phyloP scores from a whole-genome alignment of 306 rosid genomes.

The Inga oerstediana region DNA sequence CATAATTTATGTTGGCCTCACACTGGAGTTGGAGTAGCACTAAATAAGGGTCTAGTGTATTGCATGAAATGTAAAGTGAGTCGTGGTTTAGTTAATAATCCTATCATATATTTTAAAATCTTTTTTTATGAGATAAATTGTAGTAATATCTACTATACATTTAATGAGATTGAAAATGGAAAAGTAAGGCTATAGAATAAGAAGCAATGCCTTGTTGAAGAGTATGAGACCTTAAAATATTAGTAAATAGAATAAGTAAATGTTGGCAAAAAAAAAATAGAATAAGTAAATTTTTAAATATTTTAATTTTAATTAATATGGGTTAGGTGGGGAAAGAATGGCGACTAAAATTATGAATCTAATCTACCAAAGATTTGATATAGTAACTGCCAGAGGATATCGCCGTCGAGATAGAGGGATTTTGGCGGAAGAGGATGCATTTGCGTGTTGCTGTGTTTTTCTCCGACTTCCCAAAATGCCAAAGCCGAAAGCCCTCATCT shows the following conservation, averaged over 20 bases:
- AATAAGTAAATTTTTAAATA: background rate
- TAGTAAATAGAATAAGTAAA: background rate
- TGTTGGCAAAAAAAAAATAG: no score
- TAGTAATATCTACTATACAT: no score
- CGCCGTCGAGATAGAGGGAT: background rate
- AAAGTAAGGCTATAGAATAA: no score
- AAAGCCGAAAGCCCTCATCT: background rate
- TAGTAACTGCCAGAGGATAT: background rate
- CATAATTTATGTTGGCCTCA: no score
- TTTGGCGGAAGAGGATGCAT: background rate
- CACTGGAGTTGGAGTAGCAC: no score
- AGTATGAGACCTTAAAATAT: background rate
- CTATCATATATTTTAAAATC: no score
- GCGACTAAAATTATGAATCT: background rate
- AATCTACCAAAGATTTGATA: background rate
- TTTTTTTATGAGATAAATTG: no score
- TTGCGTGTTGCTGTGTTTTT: background rate
- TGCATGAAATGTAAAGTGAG: no score
- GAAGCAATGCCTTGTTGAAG: background rate
- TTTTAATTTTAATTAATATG: background rate
- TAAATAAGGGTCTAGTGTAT: no score
- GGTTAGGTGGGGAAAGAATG: background rate
- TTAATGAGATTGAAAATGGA: no score
- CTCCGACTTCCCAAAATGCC: background rate
- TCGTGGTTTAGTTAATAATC: no score